These are phyloP conservation scores for Russula virescens DNA, from an alignment of 768 basidiomycete genomes.

Conservation along the genomic window DNA sequence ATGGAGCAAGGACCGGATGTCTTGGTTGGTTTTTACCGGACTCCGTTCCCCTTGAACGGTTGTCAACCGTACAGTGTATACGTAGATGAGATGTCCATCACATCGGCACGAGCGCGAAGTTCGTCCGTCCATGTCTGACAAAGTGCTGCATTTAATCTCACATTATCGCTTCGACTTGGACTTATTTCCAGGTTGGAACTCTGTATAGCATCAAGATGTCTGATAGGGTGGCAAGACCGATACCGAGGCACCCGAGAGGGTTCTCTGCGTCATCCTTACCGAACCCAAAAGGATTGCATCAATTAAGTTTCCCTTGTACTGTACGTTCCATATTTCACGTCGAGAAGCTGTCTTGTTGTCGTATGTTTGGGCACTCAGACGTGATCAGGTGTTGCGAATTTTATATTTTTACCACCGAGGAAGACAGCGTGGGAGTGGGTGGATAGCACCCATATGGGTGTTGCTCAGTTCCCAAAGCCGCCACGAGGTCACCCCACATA, in stretches of 20 bases:
- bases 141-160: too few relatives aligned
- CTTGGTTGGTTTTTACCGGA: neutral
- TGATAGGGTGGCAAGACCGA: too few relatives aligned
- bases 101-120: too few relatives aligned
- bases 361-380: neutral
- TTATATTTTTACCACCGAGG: neutral
- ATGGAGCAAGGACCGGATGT: neutral
- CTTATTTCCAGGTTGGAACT: too few relatives aligned
- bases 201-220: too few relatives aligned
- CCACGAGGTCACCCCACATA: neutral
- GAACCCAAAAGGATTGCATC: too few relatives aligned
- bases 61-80: neutral
- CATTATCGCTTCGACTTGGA: too few relatives aligned
- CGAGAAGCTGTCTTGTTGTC: neutral
- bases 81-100: neutral
- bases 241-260: too few relatives aligned
- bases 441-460: neutral
- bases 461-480: conserved; percentile 4
- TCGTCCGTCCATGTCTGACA: too few relatives aligned
- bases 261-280: too few relatives aligned
- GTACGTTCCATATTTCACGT: neutral
- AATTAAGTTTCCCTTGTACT: neutral
- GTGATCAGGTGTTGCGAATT: neutral
- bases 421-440: neutral
- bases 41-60: neutral